Evolutionary conservation across 305 asterid species (phyloP), one percentile per base, ranked within the genome.

Genomic region (Petunia hybrid): DNA sequence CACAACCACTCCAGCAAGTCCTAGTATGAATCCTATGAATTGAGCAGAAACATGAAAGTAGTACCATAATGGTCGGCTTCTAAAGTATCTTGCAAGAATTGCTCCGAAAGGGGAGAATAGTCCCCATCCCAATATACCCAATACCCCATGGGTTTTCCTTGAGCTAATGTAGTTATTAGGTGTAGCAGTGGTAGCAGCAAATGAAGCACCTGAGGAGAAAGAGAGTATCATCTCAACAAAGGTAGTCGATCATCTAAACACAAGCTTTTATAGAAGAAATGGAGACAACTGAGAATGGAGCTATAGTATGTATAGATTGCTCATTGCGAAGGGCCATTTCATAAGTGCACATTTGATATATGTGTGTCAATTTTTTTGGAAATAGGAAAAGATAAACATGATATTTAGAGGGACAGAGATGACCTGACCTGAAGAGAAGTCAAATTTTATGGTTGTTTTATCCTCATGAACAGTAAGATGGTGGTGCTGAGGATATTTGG

Each of bases 81-180:
- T 91, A 9, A 95, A 91, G 86, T 95, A 90, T 89, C 99, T 83
- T 8, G 98, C 97, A 35, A 91, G 14, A 61, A 94, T 89, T 57
- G 97, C 97, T 10, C 98, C 98, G 2, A 80, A 48, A 41, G 98
- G 99, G 78, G 89, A 95, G 80, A 95, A 91, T 36, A 95, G 82
- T 2, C 97, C 98, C 98, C 98, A 95, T 63, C 88, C 96, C 31
- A 95, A 73, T 64, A 94, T 5, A 66, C 91, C 96, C 84, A 95
- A 75, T 35, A 85, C 81, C 73, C 99, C 99, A 64, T 95, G 99
- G 5, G 97, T 91, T 85, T 85, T 89, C 90, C 85, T 85, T 81
- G 90, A 88, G 71, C 85, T 91, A 83, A 87, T 83, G 56, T 86
- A 77, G 80, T 85, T 84, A 0, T 76, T 75, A 42, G 91, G 85